phyloP scores from a whole-genome alignment of 169 alveolate species.

The Theileria equi region DNA sequence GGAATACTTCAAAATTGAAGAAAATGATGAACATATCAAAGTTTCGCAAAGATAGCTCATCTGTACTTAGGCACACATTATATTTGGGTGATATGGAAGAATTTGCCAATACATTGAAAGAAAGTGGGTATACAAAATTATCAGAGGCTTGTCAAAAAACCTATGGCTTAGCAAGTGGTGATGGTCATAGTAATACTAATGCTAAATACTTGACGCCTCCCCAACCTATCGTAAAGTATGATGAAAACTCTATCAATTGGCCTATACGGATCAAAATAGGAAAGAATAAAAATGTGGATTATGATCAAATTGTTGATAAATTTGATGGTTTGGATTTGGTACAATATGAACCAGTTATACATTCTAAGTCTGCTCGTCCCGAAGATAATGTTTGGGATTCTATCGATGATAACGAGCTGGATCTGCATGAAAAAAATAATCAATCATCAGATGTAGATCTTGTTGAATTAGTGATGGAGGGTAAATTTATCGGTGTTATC shows the following conservation, averaged over 20 bases:
- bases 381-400: background rate
- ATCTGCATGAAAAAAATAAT: background rate
- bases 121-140: conserved; percentile 36
- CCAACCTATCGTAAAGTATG: conserved; percentile 57
- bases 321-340: conserved; percentile 25
- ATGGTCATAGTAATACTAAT: conserved; percentile 8
- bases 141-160: conserved; percentile 32
- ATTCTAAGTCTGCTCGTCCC: too few species aligned
- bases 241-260: conserved; percentile 60
- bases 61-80: conserved; percentile 35
- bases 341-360: background rate
- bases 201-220: conserved; percentile 55
- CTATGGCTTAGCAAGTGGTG: conserved; percentile 7
- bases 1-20: conserved; percentile 78
- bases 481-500: background rate
- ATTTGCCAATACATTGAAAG: conserved; percentile 19
- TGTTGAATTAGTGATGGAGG: background rate
- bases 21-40: conserved; percentile 64
- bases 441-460: too few species aligned
- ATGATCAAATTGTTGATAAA: conserved; percentile 21
- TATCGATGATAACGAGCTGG: background rate
- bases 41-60: conserved; percentile 60
- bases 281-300: background rate
- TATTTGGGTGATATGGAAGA: conserved; percentile 58
- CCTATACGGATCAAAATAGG: conserved; percentile 48